Evolutionary conservation across 331 rosid genomes (phyloP), one percentile per base, ranked within the genome.

Genomic region (Malus hybrid): DNA sequence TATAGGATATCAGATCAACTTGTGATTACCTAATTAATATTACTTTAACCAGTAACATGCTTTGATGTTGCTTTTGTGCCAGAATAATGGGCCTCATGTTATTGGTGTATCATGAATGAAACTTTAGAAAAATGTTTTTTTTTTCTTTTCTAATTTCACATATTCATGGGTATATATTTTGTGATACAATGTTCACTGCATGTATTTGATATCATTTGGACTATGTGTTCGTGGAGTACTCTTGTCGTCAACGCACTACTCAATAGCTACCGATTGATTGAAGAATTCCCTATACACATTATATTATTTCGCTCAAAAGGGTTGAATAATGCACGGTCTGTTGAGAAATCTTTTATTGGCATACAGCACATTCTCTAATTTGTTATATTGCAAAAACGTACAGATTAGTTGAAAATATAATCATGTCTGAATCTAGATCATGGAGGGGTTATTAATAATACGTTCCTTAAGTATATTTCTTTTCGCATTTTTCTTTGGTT

Each of bases 31-130:
- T 64, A 61, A 18, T 76, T 76, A 69, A 79, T 76, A 57, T 67
- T 80, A 68, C 29, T 75, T 69, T 52, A 73, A 20, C 71, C 84
- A 78, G 60, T 68, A 71, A 81, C 74, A 82, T 79, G 85, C 87
- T 76, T 83, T 76, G 62, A 78, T 77, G 77, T 71, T 78, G 87
- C 74, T 67, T 82, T 73, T 52, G 73, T 80, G 67, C 69, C 66
- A 57, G 76, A 65, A 71, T 81, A 82, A 86, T 87, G 93, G 88
- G 82, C 60, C 68, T 86, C 93, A 87, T 86, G 97, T 82, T 86
- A 56, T 79, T 85, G 78, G 73, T 29, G 72, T 32, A 73, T 68
- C 71, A 69, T 28, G 63, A 27, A 57, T 31, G 33, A 6, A 56
- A 24, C 55, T 63, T 14, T n/a, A 32, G 8, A 61, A 61, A 44